A percentile compares a stretch with the other conserved stretches of the same genome.
Conservation (phyloP, 331 rosid species). For the Malus hybrid region DNA sequence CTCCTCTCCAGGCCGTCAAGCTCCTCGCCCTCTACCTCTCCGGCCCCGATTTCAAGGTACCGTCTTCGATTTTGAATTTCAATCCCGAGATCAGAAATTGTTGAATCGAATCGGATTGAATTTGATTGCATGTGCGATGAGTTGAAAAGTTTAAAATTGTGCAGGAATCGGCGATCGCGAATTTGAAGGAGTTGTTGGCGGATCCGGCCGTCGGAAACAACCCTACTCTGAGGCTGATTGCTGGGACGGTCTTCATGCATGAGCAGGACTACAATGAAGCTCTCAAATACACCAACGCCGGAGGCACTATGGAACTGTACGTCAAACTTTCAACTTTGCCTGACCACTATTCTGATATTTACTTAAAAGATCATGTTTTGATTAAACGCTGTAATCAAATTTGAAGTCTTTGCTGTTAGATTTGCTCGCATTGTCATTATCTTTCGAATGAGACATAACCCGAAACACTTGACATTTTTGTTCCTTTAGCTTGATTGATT, state of each 20-base stretch:
- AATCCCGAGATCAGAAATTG: neutral
- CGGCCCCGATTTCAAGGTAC: slow-evolving; percentile 61
- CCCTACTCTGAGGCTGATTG: slow-evolving; percentile 60
- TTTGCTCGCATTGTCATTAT: neutral
- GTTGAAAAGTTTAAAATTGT: neutral
- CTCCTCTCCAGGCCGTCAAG: slow-evolving; percentile 94
- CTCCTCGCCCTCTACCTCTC: slow-evolving; percentile 83
- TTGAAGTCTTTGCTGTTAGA: neutral
- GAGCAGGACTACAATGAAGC: slow-evolving; percentile 92
- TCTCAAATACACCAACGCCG: slow-evolving; percentile 80
- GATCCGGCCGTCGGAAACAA: slow-evolving; percentile 85
- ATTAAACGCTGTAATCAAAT: neutral
- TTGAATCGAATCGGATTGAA: neutral
- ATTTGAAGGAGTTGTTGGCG: slow-evolving; percentile 69
- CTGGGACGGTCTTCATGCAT: slow-evolving; percentile 77
- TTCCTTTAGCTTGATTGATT: neutral
- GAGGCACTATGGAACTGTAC: slow-evolving; percentile 92
- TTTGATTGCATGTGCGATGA: neutral
- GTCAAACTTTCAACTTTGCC: slow-evolving; percentile 5
- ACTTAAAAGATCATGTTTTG: neutral
- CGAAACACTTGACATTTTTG: neutral
- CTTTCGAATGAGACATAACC: neutral
- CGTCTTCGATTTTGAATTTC: neutral
- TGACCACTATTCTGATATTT: neutral
- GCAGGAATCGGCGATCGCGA: slow-evolving; percentile 63